These are phyloP conservation scores for Saccharomyces kudriavzevii DNA, from an alignment of 805 yeast genomes.

Conservation along the genomic window DNA sequence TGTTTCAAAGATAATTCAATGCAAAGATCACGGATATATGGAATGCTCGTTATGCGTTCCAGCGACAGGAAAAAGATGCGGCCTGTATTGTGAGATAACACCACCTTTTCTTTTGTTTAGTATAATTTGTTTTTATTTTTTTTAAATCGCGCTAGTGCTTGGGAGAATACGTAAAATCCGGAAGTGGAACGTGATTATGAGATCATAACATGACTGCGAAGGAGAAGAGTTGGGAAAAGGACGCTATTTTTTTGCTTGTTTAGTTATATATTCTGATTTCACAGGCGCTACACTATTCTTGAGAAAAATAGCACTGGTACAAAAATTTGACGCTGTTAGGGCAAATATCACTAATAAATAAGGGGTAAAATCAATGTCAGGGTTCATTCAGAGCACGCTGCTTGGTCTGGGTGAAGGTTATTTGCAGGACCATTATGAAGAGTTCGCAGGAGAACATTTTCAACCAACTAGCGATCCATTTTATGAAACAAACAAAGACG, in stretches of 20 bases:
- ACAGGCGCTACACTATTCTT: not conserved
- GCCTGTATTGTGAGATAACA: not conserved
- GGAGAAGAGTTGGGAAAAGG: not conserved
- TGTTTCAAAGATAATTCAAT: not conserved
- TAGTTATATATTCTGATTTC: not conserved
- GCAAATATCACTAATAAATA: not conserved
- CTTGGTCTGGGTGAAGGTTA: constrained; percentile 12
- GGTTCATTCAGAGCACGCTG: constrained; percentile 6
- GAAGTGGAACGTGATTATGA: not conserved
- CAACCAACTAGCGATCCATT: constrained; percentile 48
- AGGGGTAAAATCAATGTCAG: constrained; percentile 5
- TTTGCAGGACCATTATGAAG: constrained; percentile 17
- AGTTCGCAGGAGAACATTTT: constrained; percentile 23
- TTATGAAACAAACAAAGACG: constrained; percentile 38
- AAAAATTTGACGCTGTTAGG: not conserved
- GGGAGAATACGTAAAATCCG: not conserved
- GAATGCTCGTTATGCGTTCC: not conserved
- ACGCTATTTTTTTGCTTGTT: not conserved
- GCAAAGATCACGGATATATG: not conserved
- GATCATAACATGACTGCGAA: not conserved
- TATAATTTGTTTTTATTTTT: not conserved
- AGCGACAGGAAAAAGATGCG: not conserved
- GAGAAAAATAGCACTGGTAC: not conserved
- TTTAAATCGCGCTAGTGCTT: not conserved
- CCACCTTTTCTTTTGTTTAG: not conserved